Conservation (phyloP, 306 rosid genomes). For the Delonix regia region DNA sequence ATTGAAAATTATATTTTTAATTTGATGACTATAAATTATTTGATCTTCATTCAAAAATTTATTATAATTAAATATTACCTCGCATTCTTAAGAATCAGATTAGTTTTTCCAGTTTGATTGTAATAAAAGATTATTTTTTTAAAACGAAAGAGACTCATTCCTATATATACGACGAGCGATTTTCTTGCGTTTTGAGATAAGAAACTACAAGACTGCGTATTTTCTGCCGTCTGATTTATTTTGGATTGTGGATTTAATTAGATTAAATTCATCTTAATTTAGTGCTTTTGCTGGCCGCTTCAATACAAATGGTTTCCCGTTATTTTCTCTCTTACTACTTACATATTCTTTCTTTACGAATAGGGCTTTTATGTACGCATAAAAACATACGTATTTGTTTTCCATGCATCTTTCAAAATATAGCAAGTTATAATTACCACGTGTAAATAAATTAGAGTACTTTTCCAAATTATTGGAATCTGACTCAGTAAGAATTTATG, state of each 20-base stretch:
- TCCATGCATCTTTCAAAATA: not conserved
- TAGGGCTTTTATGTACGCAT: not conserved
- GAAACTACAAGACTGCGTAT: not conserved
- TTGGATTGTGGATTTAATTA: not conserved
- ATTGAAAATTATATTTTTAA: no score
- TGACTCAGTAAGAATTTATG: no score
- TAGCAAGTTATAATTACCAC: not conserved
- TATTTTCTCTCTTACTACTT: not conserved
- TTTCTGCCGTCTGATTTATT: not conserved
- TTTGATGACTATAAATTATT: no score
- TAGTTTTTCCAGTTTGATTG: no score
- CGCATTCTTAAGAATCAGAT: no score
- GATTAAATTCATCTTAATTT: not conserved
- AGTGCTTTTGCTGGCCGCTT: not conserved
- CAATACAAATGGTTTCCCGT: not conserved
- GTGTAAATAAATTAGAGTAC: not conserved
- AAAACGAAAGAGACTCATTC: not conserved
- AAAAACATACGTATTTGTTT: not conserved
- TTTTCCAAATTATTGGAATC: no score
- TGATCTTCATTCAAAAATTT: no score
- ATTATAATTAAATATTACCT: no score
- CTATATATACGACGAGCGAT: not conserved
- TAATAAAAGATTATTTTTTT: not conserved
- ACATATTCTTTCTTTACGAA: not conserved
- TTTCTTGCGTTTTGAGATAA: not conserved